Conservation (phyloP, 1,284 basidiomycete species). For the Ceratobasidium theobromae region DNA sequence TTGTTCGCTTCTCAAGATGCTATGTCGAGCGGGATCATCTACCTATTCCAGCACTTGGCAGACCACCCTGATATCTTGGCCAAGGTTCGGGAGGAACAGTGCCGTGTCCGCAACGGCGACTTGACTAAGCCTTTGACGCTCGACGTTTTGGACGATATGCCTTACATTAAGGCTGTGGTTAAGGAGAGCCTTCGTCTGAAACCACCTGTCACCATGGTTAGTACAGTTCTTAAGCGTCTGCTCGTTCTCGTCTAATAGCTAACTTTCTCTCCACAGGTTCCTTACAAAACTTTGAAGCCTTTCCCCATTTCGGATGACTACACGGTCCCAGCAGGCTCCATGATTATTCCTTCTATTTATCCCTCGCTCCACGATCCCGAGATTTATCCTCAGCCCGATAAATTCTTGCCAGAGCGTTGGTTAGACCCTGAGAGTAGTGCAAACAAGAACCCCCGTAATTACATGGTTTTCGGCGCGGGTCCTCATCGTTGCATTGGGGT, state of each 20-base stretch:
- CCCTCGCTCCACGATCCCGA: slow-evolving; percentile 88
- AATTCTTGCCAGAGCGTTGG: slow-evolving; percentile 90
- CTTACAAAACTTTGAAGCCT: slow-evolving; percentile 85
- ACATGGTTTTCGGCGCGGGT: slow-evolving; percentile 92
- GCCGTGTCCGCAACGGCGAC: slow-evolving; percentile 78
- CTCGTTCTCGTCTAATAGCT: neutral
- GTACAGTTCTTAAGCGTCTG: slow-evolving; percentile 37
- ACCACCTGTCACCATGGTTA: slow-evolving; percentile 90
- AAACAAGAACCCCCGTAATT: slow-evolving; percentile 89
- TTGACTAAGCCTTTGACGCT: slow-evolving; percentile 79
- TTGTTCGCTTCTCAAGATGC: slow-evolving; percentile 98
- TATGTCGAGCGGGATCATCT: slow-evolving; percentile 93
- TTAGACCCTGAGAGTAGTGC: slow-evolving; percentile 79
- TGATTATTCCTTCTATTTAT: slow-evolving; percentile 98
- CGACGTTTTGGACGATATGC: slow-evolving; percentile 90
- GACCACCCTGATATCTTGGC: slow-evolving; percentile 88
- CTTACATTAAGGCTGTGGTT: slow-evolving; percentile 87
- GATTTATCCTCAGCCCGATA: slow-evolving; percentile 86
- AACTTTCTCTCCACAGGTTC: slow-evolving; percentile 58
- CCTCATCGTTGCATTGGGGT: slow-evolving; percentile 93
- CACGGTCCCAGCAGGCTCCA: slow-evolving; percentile 86
- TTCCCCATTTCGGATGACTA: slow-evolving; percentile 92
- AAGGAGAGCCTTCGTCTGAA: slow-evolving; percentile 90
- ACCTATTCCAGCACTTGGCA: slow-evolving; percentile 93
- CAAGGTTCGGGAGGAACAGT: slow-evolving; percentile 92